phyloP scores from a whole-genome alignment of 208 protist species.

The Trichomonas gallinae region DNA sequence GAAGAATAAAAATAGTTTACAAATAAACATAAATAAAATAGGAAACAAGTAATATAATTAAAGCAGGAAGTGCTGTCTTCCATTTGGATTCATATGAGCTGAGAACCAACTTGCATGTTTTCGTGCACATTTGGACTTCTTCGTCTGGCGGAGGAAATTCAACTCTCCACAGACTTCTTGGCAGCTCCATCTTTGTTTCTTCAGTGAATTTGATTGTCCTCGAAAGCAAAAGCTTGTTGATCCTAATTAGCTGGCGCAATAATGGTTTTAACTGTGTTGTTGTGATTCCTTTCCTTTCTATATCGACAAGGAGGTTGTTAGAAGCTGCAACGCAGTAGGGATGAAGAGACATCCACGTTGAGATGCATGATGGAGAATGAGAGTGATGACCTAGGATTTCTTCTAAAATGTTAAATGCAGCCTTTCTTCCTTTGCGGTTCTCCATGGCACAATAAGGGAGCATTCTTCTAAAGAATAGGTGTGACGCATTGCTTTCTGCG shows the following conservation, averaged over 20 bases:
- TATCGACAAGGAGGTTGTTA: not conserved
- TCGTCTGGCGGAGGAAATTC: not conserved
- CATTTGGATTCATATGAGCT: not conserved
- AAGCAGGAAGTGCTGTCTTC: not conserved
- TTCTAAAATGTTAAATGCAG: not conserved
- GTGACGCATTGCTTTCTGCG: not conserved
- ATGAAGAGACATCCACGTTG: not conserved
- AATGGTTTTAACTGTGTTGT: not conserved
- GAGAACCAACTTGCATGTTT: not conserved
- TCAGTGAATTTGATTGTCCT: not conserved
- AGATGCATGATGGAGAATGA: not conserved
- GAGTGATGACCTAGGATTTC: not conserved
- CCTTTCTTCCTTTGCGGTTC: not conserved
- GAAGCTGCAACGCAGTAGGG: conserved; percentile 6
- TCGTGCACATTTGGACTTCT: not conserved
- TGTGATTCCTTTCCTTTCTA: not conserved
- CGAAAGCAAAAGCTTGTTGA: not conserved
- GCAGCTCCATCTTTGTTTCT: not conserved
- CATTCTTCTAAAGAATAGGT: not conserved
- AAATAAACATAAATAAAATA: not conserved
- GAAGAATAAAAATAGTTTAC: not conserved
- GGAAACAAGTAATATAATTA: not conserved
- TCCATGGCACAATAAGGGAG: not conserved
- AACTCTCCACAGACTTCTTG: not conserved
- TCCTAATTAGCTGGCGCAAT: not conserved